A percentile compares a stretch with the other conserved stretches of the same genome.
These are phyloP conservation scores for Umbilicaria muhlenbergii DNA, from an alignment of 495 filamentous ascomycete genomes.

Conservation along the genomic window DNA sequence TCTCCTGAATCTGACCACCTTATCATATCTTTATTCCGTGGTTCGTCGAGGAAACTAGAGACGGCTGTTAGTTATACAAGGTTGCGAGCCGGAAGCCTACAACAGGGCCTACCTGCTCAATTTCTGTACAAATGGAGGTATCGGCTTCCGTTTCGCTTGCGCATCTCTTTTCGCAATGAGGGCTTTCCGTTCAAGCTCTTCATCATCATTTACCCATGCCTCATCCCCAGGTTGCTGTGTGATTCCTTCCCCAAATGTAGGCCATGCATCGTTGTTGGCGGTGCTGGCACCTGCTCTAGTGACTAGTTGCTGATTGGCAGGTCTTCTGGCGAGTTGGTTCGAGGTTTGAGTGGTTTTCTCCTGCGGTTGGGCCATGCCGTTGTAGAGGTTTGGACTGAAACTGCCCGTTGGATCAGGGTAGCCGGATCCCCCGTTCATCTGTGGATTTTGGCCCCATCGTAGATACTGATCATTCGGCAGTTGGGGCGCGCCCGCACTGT, in stretches of 20 bases:
- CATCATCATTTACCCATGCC: conserved; percentile 50
- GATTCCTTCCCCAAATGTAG: conserved; percentile 31
- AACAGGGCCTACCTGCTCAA: conserved; percentile 64
- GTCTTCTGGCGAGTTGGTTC: conserved; percentile 51
- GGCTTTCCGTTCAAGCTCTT: conserved; percentile 62
- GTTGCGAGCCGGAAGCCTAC: background rate
- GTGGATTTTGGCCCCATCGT: conserved; percentile 33
- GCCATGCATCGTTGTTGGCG: conserved; percentile 25
- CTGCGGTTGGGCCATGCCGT: conserved; percentile 26
- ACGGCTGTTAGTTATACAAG: background rate
- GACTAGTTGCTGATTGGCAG: conserved; percentile 46
- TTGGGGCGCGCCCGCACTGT: conserved; percentile 20
- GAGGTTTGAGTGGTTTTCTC: conserved; percentile 31
- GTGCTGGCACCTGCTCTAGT: conserved; percentile 29
- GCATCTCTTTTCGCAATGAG: conserved; percentile 65
- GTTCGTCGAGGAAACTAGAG: conserved; percentile 76
- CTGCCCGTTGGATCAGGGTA: conserved; percentile 15
- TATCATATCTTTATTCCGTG: conserved; percentile 84
- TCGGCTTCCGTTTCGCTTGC: conserved; percentile 75
- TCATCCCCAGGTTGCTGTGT: conserved; percentile 26
- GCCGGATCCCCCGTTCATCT: conserved; percentile 19
- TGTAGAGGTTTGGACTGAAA: conserved; percentile 25
- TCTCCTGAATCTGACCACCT: conserved; percentile 94
- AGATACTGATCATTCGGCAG: conserved; percentile 39
- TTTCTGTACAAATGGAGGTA: conserved; percentile 97